Percentiles rank a stretch among this genome's conserved stretches.
Evolutionary conservation across 345 rosid species (phyloP).

Genomic region (Hypericum androsaemum): DNA sequence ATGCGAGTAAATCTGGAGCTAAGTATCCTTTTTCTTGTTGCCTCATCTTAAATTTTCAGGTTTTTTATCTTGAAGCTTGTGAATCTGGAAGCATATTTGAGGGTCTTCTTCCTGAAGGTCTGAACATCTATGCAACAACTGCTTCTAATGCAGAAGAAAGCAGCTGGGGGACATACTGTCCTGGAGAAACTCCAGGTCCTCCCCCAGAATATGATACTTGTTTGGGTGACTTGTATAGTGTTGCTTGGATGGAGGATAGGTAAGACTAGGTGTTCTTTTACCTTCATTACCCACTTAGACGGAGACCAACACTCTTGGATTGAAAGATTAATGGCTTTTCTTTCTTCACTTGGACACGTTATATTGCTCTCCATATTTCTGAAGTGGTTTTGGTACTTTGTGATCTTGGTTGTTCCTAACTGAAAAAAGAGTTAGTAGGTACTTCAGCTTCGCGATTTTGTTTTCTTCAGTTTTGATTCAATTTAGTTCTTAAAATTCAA

Average conservation of each 20-base stretch:
- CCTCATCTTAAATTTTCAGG: slow-evolving; percentile 37
- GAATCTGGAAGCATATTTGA: slow-evolving; percentile 98
- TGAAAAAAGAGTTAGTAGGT: no score
- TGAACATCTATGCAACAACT: slow-evolving; percentile 92
- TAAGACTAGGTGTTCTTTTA: slow-evolving; percentile 13
- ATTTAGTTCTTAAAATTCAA: slow-evolving; percentile 15
- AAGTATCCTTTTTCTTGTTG: slow-evolving; percentile 5
- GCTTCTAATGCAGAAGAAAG: slow-evolving; percentile 90
- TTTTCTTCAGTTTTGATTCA: neutral
- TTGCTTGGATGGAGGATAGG: slow-evolving; percentile 99
- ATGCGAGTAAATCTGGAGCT: neutral
- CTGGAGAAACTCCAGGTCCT: slow-evolving; percentile 81
- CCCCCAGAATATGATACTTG: slow-evolving; percentile 92
- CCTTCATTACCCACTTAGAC: neutral
- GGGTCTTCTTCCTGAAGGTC: slow-evolving; percentile 86
- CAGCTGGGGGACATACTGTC: slow-evolving; percentile 99
- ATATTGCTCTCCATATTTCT: neutral
- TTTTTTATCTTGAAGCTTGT: slow-evolving; percentile 98
- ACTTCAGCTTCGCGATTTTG: neutral
- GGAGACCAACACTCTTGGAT: neutral
- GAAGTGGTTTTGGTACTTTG: no score
- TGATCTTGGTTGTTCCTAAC: no score
- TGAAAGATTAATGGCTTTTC: neutral
- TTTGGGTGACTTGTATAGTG: slow-evolving; percentile 93
- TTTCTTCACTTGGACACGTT: neutral